phyloP scores from a whole-genome alignment of 257 asterid genomes.

The Solanum sitiens region DNA sequence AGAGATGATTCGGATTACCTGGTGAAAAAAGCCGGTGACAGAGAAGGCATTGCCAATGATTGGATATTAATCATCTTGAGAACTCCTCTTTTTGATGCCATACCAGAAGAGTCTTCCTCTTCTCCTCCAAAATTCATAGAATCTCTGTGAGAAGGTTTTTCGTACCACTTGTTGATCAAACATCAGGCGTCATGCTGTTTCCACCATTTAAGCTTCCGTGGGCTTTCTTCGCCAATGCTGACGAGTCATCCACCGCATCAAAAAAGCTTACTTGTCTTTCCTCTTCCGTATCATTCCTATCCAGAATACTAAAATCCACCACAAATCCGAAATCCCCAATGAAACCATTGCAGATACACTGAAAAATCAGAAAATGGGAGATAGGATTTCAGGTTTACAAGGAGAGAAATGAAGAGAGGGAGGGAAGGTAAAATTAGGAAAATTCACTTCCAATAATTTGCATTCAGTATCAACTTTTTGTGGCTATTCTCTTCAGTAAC shows the following conservation, averaged over 20 bases:
- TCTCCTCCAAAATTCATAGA: constrained; percentile 78
- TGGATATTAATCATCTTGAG: not conserved
- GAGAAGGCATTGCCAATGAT: not conserved
- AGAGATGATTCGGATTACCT: not conserved
- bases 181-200: constrained; percentile 4
- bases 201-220: constrained; percentile 25
- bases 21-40: not conserved
- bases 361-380: not conserved
- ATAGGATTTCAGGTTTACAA: not conserved
- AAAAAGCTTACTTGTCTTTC: constrained; percentile 61
- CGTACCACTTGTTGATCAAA: constrained; percentile 53
- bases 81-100: constrained; percentile 27
- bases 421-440: not conserved
- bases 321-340: not conserved
- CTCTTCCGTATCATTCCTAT: constrained; percentile 90
- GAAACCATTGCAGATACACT: not conserved
- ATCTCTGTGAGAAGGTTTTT: constrained; percentile 61
- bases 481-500: not conserved
- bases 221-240: constrained; percentile 12
- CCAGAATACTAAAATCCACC: not conserved
- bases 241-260: constrained; percentile 75
- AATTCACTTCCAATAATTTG: not conserved
- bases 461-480: not conserved
- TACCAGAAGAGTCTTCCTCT: constrained; percentile 77
- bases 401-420: not conserved